These are phyloP conservation scores for Rhodotorula sp. DNA, from an alignment of 1,284 basidiomycete species.

Conservation along the genomic window DNA sequence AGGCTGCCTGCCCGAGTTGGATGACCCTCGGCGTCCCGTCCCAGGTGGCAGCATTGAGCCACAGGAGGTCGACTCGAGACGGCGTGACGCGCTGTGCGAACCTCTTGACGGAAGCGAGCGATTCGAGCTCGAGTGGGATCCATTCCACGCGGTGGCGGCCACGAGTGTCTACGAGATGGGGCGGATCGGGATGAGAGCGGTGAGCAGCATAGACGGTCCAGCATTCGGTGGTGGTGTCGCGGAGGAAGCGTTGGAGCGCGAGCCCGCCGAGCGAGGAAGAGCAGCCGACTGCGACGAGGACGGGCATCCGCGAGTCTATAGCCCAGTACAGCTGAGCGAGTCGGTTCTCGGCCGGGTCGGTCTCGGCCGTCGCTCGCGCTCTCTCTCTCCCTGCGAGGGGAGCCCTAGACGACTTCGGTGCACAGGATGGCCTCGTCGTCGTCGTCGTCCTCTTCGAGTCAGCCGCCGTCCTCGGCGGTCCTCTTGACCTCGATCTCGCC, in stretches of 20 bases:
- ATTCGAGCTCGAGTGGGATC: not conserved
- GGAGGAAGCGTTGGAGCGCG: not conserved
- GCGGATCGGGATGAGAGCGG: not conserved
- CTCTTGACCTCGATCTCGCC: constrained; percentile 19
- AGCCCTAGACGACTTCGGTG: too few species aligned
- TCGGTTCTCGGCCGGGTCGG: too few species aligned
- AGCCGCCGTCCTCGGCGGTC: constrained; percentile 1
- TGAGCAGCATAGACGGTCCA: not conserved
- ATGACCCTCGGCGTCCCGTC: not conserved
- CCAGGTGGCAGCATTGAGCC: not conserved
- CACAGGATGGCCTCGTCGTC: not conserved
- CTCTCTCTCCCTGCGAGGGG: too few species aligned
- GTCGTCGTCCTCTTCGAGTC: not conserved
- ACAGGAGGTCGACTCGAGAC: not conserved
- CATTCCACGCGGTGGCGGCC: not conserved
- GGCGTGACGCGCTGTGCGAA: not conserved
- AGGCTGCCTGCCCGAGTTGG: not conserved
- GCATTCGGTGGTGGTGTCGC: not conserved
- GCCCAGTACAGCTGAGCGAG: too few species aligned
- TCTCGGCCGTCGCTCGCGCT: too few species aligned
- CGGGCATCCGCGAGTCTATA: not conserved
- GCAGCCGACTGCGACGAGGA: not conserved
- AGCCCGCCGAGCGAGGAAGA: not conserved
- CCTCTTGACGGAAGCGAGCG: not conserved
- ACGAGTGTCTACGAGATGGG: too few species aligned